Evolutionary conservation across 371 early-diverging fungal genomes (phyloP).

Genomic region (Lichtheimia hyalospora): DNA sequence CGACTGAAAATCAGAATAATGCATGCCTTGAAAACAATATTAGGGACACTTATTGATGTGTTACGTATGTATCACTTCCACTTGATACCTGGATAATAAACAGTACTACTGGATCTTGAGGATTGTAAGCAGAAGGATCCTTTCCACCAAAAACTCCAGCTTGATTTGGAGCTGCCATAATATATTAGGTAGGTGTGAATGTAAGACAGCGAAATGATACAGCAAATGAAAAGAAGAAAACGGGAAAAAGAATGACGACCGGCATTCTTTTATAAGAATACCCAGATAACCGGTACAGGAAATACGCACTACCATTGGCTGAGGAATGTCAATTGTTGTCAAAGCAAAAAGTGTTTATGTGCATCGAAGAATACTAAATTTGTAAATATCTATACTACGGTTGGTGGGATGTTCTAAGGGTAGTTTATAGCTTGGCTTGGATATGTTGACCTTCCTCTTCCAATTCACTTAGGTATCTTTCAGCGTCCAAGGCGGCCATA

Average conservation of each 20-base stretch:
- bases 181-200: background rate
- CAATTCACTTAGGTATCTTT: conserved; percentile 74
- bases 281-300: no score
- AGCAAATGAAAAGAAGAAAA: conserved; percentile 1
- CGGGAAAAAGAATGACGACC: no score
- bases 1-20: conserved; percentile 72
- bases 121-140: conserved; percentile 58
- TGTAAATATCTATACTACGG: conserved; percentile 1
- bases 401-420: background rate
- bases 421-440: background rate
- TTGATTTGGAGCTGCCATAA: conserved; percentile 31
- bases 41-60: background rate
- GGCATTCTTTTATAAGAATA: no score
- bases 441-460: conserved; percentile 18
- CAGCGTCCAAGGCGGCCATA: conserved; percentile 95
- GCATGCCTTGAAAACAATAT: conserved; percentile 37
- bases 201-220: background rate
- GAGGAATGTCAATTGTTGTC: no score
- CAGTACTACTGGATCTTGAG: conserved; percentile 57
- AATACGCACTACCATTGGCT: no score
- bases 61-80: no score
- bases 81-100: conserved; percentile 67
- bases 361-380: background rate
- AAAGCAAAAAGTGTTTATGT: no score
- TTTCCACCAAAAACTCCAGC: conserved; percentile 68